phyloP scores from a whole-genome alignment of 129 eudicot genomes.

The Scalesia atractyloides region DNA sequence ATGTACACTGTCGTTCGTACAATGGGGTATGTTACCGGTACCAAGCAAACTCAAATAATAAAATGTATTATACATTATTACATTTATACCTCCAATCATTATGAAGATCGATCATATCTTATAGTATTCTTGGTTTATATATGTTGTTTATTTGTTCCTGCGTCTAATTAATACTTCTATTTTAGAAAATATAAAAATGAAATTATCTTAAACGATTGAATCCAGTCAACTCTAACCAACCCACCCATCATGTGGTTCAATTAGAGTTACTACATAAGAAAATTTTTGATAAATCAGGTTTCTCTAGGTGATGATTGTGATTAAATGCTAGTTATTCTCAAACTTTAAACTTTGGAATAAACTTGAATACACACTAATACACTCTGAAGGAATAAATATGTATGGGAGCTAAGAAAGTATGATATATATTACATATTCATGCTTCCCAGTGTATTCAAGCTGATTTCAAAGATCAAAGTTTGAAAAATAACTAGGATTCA shows the following conservation, averaged over 20 bases:
- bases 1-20: not conserved
- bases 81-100: not conserved
- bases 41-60: not conserved
- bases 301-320: not conserved
- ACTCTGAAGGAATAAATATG: too few species aligned
- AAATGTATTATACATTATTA: not conserved
- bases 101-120: not conserved
- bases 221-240: too few species aligned
- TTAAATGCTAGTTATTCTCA: not conserved
- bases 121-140: not conserved
- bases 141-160: not conserved
- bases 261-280: not conserved
- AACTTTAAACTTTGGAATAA: not conserved
- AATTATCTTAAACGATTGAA: not conserved
- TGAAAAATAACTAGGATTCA: too few species aligned
- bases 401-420: too few species aligned
- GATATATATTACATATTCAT: too few species aligned
- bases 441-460: too few species aligned
- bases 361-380: too few species aligned
- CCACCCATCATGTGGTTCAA: too few species aligned
- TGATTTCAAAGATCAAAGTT: too few species aligned
- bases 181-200: not conserved
- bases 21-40: not conserved
- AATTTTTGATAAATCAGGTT: not conserved
- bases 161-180: not conserved